Percentiles rank a stretch among this genome's conserved stretches.
These are phyloP conservation scores for Eremomyces bilateralis DNA, from an alignment of 495 filamentous ascomycete species.

Conservation along the genomic window DNA sequence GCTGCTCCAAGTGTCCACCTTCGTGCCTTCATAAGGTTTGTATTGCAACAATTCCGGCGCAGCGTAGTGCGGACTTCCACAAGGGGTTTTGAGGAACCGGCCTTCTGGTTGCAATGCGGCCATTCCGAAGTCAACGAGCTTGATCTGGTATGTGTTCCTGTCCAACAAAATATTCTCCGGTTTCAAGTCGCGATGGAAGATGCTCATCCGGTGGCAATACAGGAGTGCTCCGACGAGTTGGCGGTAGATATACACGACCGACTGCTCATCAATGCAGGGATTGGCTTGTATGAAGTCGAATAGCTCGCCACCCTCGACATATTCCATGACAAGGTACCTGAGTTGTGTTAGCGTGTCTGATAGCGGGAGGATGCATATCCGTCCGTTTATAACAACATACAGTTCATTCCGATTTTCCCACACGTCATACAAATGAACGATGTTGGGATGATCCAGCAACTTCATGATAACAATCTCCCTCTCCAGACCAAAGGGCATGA, in stretches of 20 bases:
- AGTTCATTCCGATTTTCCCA: slow-evolving; percentile 91
- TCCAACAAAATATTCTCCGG: slow-evolving; percentile 91
- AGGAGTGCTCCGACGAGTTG: slow-evolving; percentile 83
- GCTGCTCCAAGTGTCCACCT: slow-evolving; percentile 85
- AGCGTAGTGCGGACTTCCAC: slow-evolving; percentile 90
- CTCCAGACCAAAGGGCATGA: slow-evolving; percentile 72
- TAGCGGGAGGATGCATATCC: not conserved
- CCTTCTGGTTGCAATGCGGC: slow-evolving; percentile 68
- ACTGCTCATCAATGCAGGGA: slow-evolving; percentile 48
- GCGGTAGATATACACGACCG: slow-evolving; percentile 67
- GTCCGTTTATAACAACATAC: slow-evolving; percentile 34
- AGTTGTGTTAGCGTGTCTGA: slow-evolving; percentile 7
- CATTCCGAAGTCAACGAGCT: slow-evolving; percentile 96
- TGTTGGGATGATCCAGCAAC: slow-evolving; percentile 77
- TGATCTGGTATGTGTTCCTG: slow-evolving; percentile 38
- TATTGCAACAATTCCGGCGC: slow-evolving; percentile 71
- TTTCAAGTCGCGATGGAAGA: slow-evolving; percentile 91
- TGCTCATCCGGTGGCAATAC: slow-evolving; percentile 81
- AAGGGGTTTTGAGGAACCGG: slow-evolving; percentile 62
- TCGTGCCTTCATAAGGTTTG: slow-evolving; percentile 53
- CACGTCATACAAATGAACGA: slow-evolving; percentile 78
- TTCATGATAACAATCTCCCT: slow-evolving; percentile 92
- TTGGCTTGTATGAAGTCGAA: slow-evolving; percentile 55
- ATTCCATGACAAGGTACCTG: slow-evolving; percentile 95
- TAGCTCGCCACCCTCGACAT: slow-evolving; percentile 75